phyloP scores from a whole-genome alignment of 2,329 filamentous ascomycete species.

The Fusarium oligoseptatum region DNA sequence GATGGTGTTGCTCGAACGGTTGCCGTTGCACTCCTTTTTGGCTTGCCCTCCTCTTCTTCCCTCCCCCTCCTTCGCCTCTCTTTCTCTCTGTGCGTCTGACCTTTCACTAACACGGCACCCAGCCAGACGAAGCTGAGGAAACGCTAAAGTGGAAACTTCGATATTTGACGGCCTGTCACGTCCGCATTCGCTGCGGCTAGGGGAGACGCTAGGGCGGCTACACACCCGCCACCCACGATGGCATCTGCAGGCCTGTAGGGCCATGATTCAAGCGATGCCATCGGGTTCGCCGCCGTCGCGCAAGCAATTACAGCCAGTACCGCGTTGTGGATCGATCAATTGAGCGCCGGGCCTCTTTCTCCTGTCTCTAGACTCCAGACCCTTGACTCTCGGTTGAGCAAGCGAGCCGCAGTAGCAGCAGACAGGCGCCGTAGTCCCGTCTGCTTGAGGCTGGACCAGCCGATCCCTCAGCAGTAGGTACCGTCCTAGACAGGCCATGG shows the following conservation, averaged over 20 bases:
- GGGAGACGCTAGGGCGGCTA: conserved; percentile 46
- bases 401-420: background rate
- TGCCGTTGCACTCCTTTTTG: conserved; percentile 32
- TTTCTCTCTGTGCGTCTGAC: background rate
- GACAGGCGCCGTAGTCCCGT: conserved; percentile 1
- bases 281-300: conserved; percentile 39
- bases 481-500: conserved; percentile 2
- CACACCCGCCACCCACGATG: conserved; percentile 47
- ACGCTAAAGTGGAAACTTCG: conserved; percentile 32
- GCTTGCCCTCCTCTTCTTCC: conserved; percentile 17
- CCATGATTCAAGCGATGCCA: conserved; percentile 39
- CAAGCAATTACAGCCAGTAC: conserved; percentile 41
- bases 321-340: conserved; percentile 24
- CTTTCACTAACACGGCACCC: conserved; percentile 2
- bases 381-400: conserved; percentile 1
- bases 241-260: conserved; percentile 39
- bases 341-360: conserved; percentile 9
- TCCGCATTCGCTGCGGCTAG: conserved; percentile 43
- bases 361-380: background rate
- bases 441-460: conserved; percentile 24
- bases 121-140: conserved; percentile 29
- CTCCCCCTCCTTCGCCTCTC: background rate
- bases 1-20: conserved; percentile 22
- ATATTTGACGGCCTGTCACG: conserved; percentile 46
- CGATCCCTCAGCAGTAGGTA: conserved; percentile 9